These are phyloP conservation scores for Austroboletus festivus DNA, from an alignment of 768 basidiomycete genomes.

Conservation along the genomic window DNA sequence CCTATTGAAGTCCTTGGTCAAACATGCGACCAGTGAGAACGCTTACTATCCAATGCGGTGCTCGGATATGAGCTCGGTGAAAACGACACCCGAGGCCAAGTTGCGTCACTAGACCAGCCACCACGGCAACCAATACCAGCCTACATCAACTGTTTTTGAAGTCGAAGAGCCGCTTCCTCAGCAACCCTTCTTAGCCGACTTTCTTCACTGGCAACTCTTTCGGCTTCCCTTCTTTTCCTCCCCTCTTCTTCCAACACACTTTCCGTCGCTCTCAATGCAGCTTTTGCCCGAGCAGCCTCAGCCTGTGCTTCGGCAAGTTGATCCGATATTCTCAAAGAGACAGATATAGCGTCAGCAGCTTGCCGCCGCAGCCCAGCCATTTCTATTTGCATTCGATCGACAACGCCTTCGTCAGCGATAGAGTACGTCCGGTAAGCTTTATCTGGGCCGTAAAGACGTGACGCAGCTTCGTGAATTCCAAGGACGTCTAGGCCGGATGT, in stretches of 20 bases:
- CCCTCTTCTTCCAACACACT: constrained; percentile 59
- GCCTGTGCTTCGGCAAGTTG: constrained; percentile 65
- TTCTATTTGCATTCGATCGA: constrained; percentile 67
- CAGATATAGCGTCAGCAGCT: constrained; percentile 63
- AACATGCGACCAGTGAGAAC: background rate
- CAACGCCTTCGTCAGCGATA: constrained; percentile 38
- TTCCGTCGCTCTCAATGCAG: constrained; percentile 54
- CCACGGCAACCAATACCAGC: background rate
- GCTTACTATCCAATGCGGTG: background rate
- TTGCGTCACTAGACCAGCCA: constrained; percentile 1
- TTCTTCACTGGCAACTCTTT: constrained; percentile 50
- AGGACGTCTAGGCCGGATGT: constrained; percentile 37
- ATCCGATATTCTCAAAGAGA: constrained; percentile 63
- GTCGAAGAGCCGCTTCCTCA: constrained; percentile 46
- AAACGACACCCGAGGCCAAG: background rate
- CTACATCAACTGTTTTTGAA: constrained; percentile 28
- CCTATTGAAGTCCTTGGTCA: constrained; percentile 1
- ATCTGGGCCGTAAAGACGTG: constrained; percentile 43
- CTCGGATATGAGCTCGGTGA: background rate
- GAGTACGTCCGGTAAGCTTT: constrained; percentile 25
- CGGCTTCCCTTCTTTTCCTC: constrained; percentile 55
- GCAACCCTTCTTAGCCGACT: constrained; percentile 42
- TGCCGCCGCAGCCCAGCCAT: constrained; percentile 61
- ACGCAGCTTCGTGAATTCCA: constrained; percentile 31
- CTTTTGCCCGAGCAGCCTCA: constrained; percentile 54